Evolutionary conservation across 257 asterid genomes (phyloP).

Genomic region (Handroanthus guayacan): DNA sequence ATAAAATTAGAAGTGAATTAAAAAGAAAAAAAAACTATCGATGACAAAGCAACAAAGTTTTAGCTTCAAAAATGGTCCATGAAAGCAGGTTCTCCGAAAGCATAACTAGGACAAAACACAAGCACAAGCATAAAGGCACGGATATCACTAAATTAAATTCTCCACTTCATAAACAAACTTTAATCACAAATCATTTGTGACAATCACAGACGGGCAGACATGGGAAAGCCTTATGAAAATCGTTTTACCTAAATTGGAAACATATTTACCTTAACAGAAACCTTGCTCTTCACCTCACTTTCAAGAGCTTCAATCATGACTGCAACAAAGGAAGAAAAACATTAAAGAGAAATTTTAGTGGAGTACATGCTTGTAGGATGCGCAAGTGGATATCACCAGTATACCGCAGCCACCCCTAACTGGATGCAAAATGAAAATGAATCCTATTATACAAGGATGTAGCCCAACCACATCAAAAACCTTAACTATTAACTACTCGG

Average conservation of each 20-base stretch:
- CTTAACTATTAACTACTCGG: neutral
- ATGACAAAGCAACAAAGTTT: neutral
- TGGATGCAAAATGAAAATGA: neutral
- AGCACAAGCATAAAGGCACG: neutral
- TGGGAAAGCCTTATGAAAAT: neutral
- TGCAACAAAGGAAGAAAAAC: constrained; percentile 43
- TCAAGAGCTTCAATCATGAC: constrained; percentile 92
- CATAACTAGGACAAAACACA: constrained; percentile 6
- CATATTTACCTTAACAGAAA: constrained; percentile 65
- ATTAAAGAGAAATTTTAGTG: neutral
- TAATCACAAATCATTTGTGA: constrained; percentile 18
- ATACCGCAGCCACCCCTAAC: neutral
- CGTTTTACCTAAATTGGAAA: neutral
- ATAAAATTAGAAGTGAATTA: neutral
- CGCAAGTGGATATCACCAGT: neutral
- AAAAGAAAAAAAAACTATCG: neutral
- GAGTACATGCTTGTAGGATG: neutral
- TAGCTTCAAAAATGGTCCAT: constrained; percentile 22
- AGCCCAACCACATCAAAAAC: neutral
- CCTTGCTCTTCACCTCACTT: constrained; percentile 79
- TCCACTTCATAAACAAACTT: constrained; percentile 8
- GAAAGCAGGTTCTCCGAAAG: neutral
- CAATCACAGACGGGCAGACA: neutral
- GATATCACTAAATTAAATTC: constrained; percentile 15
- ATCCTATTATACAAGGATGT: neutral